Percentiles rank a stretch among this genome's conserved stretches.
phyloP scores from a whole-genome alignment of 148 eudicot species.

The Fagopyrum esculentum region DNA sequence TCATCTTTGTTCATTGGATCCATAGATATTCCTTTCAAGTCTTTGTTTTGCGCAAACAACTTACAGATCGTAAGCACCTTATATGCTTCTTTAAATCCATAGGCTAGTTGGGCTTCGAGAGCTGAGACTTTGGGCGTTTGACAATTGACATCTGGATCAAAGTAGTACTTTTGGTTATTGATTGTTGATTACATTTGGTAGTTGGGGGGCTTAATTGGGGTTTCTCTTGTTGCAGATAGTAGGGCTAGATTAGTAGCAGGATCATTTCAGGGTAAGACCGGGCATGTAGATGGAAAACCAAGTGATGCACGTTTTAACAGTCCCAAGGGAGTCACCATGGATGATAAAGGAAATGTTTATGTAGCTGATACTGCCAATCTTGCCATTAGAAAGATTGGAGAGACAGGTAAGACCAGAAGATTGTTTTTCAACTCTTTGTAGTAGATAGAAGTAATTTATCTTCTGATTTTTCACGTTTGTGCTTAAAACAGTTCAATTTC shows the following conservation, averaged over 20 bases:
- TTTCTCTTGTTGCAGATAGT: conserved; percentile 62
- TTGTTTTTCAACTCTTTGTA: neutral
- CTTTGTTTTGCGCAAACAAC: neutral
- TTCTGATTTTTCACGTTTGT: neutral
- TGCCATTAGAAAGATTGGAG: conserved; percentile 92
- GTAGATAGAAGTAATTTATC: neutral
- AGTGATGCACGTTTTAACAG: conserved; percentile 89
- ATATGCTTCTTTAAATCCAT: too few species aligned
- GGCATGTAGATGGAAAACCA: conserved; percentile 97
- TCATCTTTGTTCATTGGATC: neutral
- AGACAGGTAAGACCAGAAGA: conserved; percentile 45
- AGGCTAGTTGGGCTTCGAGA: neutral
- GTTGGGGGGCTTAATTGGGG: conserved; percentile 7
- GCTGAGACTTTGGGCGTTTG: neutral
- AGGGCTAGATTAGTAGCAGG: conserved; percentile 94
- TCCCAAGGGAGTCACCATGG: conserved; percentile 90
- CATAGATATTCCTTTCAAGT: neutral
- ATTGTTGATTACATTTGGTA: neutral
- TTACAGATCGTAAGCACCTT: too few species aligned
- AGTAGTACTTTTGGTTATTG: neutral
- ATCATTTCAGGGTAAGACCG: conserved; percentile 95
- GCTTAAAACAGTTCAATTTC: neutral
- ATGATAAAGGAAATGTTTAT: conserved; percentile 93
- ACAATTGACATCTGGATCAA: conserved; percentile 1
- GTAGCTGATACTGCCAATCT: conserved; percentile 89